Evolutionary conservation across 169 alveolate species (phyloP), one percentile per base, ranked within the genome.

Genomic region (Plasmodium vinckei): DNA sequence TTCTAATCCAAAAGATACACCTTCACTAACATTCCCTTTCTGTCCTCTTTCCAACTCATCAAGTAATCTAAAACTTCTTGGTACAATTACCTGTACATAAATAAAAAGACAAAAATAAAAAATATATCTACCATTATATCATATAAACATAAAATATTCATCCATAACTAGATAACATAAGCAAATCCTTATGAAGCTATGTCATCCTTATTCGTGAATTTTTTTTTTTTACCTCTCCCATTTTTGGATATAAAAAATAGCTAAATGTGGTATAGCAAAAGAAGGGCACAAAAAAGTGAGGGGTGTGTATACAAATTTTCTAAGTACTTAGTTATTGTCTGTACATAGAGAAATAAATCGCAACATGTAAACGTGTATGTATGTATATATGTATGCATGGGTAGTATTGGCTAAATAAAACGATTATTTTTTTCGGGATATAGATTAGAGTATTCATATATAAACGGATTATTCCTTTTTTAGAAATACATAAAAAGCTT

Each of bases 21-120:
- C 98, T 75, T 97, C 99, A 60, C 98, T 97, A 27, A 97, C 97
- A 63, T 95, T 95, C 21, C 99, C 99, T 92, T 98, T 97, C 93
- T 98, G 99, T 46, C 99, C 99, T 59, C 97, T 96, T 89, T 98
- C 99, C 71, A 98, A 92, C 92, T 98, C 99, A 70, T 98, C 99
- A 23, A 98, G 95, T 13, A 98, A 95, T 93, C 99, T 97, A 92
- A 98, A 98, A 87, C 98, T 97, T 92, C 99, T 96, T 46, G 99
- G 99, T 0, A 98, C 98, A 42, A 91, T 92, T n/a, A 96, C 97
- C 92, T 93, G 67, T 3, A 10, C 47, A n/a, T 13, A 21, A 23
- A 4, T 9, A 5, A 73, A 56, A 33, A 72, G 44, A 15, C 13
- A 73, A 73, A 61, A 27, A 61, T 2, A 73, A 51, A 51, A 51